Evolutionary conservation across 2,329 filamentous ascomycete species (phyloP), one percentile per base, ranked within the genome.

Genomic region (Nectriaceae sp.): DNA sequence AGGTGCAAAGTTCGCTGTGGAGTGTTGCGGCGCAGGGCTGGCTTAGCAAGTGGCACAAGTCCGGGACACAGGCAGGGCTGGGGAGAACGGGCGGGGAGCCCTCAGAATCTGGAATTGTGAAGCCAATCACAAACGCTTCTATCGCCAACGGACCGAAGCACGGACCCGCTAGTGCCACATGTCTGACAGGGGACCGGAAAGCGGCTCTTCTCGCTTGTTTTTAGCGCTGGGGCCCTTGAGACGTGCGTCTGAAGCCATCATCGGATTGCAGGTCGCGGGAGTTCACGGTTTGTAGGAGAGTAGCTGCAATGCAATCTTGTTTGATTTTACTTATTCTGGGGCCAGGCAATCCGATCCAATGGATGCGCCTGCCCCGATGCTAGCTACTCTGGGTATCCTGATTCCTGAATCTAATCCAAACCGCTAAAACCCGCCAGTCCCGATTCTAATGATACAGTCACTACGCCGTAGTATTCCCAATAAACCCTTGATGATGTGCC

Each of bases 141-240:
- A 16, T 33, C 29, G 42, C 44, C 35, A 35, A 43, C 50, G 50
- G 55, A 53, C 48, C 46, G 46, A 54, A 58, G 63, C 62, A 63
- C 60, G 46, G 55, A 44, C 46, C 50, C 46, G 24, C 31, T 18
- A 24, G 41, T 53, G 56, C 63, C 63, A 66, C 63, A 66, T 66
- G 63, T 64, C 51, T 52, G 52, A 53, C 63, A 66, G 56, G 37
- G 63, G 63, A 60, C 65, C 44, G 40, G 40, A 52, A 56, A 50
- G 57, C 57, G 57, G 60, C 60, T 64, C 56, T 57, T 54, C 42
- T 29, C 47, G 51, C 50, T 53, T 57, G 40, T 53, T 55, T 24
- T 42, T 40, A 52, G 46, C 29, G 42, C 44, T 37, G 33, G 24
- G 36, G 41, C 40, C 42, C 44, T 40, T 49, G 35, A 31, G 36